phyloP scores from a whole-genome alignment of 2,329 filamentous ascomycete genomes.

The Paracoccidioides lutzii region DNA sequence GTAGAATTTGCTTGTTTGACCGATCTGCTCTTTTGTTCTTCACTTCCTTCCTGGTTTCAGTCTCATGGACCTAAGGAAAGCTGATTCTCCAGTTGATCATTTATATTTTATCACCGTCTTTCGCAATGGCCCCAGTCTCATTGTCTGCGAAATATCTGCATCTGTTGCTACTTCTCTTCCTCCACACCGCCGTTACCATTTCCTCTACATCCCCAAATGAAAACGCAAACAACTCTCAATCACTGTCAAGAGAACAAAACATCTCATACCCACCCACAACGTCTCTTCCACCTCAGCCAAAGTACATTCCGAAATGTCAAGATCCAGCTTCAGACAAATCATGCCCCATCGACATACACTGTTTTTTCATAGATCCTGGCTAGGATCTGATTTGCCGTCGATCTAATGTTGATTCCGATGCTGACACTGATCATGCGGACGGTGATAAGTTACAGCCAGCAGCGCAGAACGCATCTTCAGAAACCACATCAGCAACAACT shows the following conservation, averaged over 20 bases:
- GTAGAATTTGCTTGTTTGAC: no score
- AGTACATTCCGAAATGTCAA: not conserved
- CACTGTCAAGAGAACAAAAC: not conserved
- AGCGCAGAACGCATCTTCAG: no score
- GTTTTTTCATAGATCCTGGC: not conserved
- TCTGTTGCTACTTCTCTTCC: not conserved
- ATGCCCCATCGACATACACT: not conserved
- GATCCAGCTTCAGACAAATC: not conserved
- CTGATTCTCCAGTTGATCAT: no score
- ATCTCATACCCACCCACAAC: not conserved
- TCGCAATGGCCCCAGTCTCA: not conserved
- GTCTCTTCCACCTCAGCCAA: not conserved
- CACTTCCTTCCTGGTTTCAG: no score
- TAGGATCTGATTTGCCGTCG: not conserved
- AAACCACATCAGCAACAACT: not conserved
- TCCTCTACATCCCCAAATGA: not conserved
- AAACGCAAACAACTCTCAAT: not conserved
- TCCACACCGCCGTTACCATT: not conserved
- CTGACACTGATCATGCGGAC: not conserved
- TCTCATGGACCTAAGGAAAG: no score
- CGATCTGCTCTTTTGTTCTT: no score
- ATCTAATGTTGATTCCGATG: not conserved
- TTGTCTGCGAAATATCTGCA: not conserved
- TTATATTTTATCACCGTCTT: not conserved
- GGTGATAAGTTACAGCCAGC: not conserved